Conservation (phyloP, 257 asterid genomes). For the Capsicum rhomboideum region DNA sequence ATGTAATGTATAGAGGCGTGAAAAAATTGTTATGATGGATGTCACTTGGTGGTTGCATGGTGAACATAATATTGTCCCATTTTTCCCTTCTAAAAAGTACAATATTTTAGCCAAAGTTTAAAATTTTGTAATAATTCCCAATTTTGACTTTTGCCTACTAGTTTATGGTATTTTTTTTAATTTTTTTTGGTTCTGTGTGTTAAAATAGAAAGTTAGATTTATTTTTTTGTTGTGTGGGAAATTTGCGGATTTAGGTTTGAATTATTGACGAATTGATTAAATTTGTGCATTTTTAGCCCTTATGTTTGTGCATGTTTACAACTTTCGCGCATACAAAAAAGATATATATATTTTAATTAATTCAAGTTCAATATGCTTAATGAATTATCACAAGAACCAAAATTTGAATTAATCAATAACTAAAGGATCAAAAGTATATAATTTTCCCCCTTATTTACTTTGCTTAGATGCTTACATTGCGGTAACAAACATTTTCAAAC, state of each 20-base stretch:
- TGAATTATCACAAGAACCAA: too few relatives aligned
- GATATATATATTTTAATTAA: not conserved
- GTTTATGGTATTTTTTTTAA: not conserved
- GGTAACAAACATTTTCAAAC: not conserved
- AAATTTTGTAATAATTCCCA: not conserved
- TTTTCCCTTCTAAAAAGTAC: constrained; percentile 13
- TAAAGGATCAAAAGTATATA: too few relatives aligned
- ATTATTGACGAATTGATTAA: too few relatives aligned
- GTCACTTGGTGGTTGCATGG: constrained; percentile 40
- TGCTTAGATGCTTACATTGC: not conserved
- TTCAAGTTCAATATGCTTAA: too few relatives aligned
- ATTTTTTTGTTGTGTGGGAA: too few relatives aligned
- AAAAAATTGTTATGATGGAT: constrained; percentile 39
- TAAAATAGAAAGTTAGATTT: not conserved
- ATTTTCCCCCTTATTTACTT: too few relatives aligned
- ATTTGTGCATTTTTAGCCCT: not conserved
- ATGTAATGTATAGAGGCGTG: constrained; percentile 46
- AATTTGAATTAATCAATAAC: not conserved
- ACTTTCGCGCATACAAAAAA: not conserved
- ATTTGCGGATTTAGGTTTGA: not conserved
- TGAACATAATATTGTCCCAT: constrained; percentile 20
- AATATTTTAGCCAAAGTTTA: constrained; percentile 7
- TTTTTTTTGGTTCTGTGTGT: not conserved
- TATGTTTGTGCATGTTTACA: not conserved
- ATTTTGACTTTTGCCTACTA: not conserved